Base-by-base conservation (phyloP, 805 yeast species). In the Candida cerambycidarum region DNA sequence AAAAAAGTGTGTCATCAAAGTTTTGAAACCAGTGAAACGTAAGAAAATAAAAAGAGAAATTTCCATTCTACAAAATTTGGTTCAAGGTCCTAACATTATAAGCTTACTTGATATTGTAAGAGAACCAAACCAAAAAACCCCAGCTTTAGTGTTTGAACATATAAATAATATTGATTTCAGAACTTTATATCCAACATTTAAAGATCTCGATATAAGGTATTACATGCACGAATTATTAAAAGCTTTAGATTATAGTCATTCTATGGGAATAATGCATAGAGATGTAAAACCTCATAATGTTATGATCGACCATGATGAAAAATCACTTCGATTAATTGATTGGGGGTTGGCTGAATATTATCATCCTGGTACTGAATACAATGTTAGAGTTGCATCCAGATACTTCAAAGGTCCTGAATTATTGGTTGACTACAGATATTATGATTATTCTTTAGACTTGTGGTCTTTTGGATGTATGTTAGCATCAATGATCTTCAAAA, bases 331-430 rank as follows among this genome's bases (percentile, higher is more conserved):
- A 54, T 76, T 89, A 43, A 89, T 89, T 50, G 97, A 89, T 67
- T 89, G 97, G 97, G 97, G 97, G 12, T 68, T 89, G 47, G 96
- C 96, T 6, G 97, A 89, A 61, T 89, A 86, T 58, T 89, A 89
- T 63, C 96, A 89, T 59, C 83, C 85, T 2, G 93, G 92, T 4
- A 85, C 85, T 38, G 95, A 88, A 52, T 89, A 87, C 66, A 89
- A 89, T 57, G 96, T 88, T 16, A 76, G 97, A 47, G 97, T 89
- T 27, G 96, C 97, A 0, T 85, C 95, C 5, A 78, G 97, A 46
- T 89, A 87, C 64, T 89, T 84, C 66, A 89, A 89, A 67, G 96
- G 95, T 8, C 97, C 97, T 1, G 97, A 89, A 65, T 71, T 89
- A 51, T 72, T 89, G 44, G 88, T 89, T 8, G 89, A 89, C 58